Evolutionary conservation across 2,329 filamentous ascomycete species (phyloP).

Genomic region (Lasiodiplodia sp.): DNA sequence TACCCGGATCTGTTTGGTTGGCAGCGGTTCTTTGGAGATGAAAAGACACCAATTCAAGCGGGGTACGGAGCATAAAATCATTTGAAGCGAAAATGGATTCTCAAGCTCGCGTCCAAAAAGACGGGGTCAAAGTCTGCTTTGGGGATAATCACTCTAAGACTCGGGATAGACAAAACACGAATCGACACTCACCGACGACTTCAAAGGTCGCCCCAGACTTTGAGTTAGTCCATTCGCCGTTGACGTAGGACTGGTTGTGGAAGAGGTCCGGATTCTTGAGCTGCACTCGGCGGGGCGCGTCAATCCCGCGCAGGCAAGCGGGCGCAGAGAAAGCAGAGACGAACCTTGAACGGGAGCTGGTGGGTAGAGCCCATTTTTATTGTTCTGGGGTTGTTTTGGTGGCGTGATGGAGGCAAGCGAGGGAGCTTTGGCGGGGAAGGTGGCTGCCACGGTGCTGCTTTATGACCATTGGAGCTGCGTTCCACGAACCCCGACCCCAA

Average conservation of each 20-base stretch:
- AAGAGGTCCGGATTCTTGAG: slow-evolving; percentile 64
- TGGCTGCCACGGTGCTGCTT: slow-evolving; percentile 1
- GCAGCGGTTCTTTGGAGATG: not conserved
- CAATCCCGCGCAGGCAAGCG: slow-evolving; percentile 1
- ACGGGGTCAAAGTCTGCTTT: not conserved
- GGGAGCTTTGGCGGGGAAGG: not conserved
- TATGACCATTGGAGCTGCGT: not conserved
- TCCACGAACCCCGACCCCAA: not conserved
- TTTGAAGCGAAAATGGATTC: slow-evolving; percentile 32
- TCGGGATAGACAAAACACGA: not conserved
- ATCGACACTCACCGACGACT: slow-evolving; percentile 54
- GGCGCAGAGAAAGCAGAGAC: not conserved
- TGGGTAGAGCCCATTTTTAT: slow-evolving; percentile 40
- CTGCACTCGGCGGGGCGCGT: slow-evolving; percentile 40
- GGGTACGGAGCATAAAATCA: not conserved
- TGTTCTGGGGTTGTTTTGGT: not conserved
- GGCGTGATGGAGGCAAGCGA: not conserved
- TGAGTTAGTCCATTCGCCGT: slow-evolving; percentile 63
- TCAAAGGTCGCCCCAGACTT: slow-evolving; percentile 66
- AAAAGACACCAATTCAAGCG: not conserved
- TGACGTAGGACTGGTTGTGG: slow-evolving; percentile 60
- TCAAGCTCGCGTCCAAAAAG: not conserved
- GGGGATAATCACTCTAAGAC: slow-evolving; percentile 8
- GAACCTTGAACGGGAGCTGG: slow-evolving; percentile 54
- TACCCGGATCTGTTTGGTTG: slow-evolving; percentile 56